Conservation (phyloP, 164 flowering plant species). For the Houttuynia cordata region DNA sequence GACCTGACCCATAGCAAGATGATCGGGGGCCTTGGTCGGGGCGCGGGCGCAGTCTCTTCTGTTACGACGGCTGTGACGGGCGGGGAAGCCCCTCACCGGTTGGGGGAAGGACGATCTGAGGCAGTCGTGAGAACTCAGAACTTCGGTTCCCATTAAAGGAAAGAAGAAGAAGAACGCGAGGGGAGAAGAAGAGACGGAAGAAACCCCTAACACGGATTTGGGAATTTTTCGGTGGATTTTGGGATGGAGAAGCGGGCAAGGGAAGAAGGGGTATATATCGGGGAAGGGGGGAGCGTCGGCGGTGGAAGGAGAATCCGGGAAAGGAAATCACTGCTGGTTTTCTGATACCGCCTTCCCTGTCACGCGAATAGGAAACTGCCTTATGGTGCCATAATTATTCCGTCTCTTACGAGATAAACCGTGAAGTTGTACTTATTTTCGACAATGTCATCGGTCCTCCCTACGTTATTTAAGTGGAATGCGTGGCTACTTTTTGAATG, state of each 20-base stretch:
- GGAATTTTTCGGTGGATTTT: too few species aligned
- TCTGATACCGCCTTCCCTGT: too few species aligned
- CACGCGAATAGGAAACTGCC: too few species aligned
- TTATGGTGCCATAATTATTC: too few species aligned
- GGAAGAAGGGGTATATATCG: background rate
- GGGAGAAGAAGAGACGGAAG: background rate
- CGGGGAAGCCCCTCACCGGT: background rate
- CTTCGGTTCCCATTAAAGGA: background rate
- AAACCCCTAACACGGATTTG: background rate
- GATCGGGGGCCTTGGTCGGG: background rate
- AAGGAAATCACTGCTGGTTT: too few species aligned
- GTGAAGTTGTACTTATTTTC: too few species aligned
- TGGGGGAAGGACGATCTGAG: background rate
- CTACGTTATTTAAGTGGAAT: too few species aligned
- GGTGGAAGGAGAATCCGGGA: too few species aligned
- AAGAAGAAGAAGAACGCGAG: background rate
- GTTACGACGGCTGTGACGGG: background rate
- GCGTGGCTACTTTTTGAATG: too few species aligned
- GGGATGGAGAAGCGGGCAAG: background rate
- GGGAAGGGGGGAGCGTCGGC: background rate
- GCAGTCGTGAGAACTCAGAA: background rate
- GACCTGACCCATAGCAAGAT: slow-evolving; percentile 25
- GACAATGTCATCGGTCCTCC: too few species aligned
- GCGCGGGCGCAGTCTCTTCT: background rate
- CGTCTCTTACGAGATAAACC: too few species aligned